phyloP scores from a whole-genome alignment of 2,329 filamentous ascomycete species.

The Trichoderma atroviride region DNA sequence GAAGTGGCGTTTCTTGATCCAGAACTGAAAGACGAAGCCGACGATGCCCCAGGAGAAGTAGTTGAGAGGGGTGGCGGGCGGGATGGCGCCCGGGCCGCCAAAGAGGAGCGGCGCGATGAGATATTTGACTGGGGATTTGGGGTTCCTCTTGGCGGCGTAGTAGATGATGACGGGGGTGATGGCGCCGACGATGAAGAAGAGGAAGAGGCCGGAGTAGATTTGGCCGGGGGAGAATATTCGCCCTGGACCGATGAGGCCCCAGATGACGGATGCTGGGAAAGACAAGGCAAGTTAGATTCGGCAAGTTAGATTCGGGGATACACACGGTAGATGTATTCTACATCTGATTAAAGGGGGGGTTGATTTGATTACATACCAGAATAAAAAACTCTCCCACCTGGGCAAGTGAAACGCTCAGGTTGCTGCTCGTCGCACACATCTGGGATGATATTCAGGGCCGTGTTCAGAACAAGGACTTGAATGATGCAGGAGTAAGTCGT shows the following conservation, averaged over 20 bases:
- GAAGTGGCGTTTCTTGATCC: slow-evolving; percentile 64
- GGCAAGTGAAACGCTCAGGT: slow-evolving; percentile 63
- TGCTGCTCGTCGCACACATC: slow-evolving; percentile 63
- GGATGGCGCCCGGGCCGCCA: slow-evolving; percentile 60
- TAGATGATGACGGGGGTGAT: slow-evolving; percentile 56
- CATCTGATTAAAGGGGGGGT: too few relatives aligned
- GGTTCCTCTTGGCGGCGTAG: slow-evolving; percentile 52
- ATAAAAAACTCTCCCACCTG: slow-evolving; percentile 66
- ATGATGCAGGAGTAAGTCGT: slow-evolving; percentile 68
- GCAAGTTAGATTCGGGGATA: too few relatives aligned
- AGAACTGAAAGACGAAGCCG: slow-evolving; percentile 70
- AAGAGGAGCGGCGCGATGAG: slow-evolving; percentile 66
- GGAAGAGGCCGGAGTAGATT: slow-evolving; percentile 62
- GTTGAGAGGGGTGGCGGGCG: slow-evolving; percentile 71
- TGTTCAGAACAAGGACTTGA: slow-evolving; percentile 66
- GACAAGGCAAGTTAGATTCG: not conserved
- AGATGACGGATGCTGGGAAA: slow-evolving; percentile 62
- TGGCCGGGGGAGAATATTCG: slow-evolving; percentile 66
- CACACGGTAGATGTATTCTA: not conserved
- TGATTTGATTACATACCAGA: slow-evolving; percentile 49
- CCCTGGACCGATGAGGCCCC: slow-evolving; percentile 66
- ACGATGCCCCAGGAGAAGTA: slow-evolving; percentile 75
- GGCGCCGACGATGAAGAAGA: slow-evolving; percentile 62
- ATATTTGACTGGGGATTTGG: slow-evolving; percentile 52
- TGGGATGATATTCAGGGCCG: slow-evolving; percentile 62